Evolutionary conservation across 2,329 filamentous ascomycete species (phyloP), one percentile per base, ranked within the genome.

Genomic region (Annulohypoxylon truncatum): DNA sequence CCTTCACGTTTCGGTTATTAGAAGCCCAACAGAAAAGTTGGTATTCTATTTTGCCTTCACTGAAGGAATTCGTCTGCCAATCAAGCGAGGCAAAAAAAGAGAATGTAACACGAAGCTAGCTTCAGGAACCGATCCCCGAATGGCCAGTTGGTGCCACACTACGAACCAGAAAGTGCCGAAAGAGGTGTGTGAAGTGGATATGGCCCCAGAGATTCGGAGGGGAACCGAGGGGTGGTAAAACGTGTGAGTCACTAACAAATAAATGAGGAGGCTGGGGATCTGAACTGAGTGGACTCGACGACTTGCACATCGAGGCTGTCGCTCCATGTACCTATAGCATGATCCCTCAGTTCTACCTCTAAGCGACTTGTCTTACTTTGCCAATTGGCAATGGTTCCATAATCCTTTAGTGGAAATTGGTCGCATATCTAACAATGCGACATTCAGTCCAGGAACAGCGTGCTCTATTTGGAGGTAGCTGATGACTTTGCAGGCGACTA

Each of bases 191-290:
- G 24, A 20, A 31, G 58, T 67, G 58, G 51, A 55, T 57, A 50
- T 20, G 38, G 38, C 31, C 46, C 53, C 46, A 64, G 52, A 55
- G 40, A 52, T 40, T 47, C 50, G 24, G 28, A 46, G 29, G 44
- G 22, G 51, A 42, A 44, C 29, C 35, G 47, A 63, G 47, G 68
- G 66, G 70, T 47, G 54, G 26, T 59, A 35, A 26, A 48, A 72
- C 61, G 63, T 63, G 66, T 75, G 74, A 74, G 71, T 75, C 73
- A 76, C 68, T 48, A 57, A 54, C 8, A 56, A 20, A 72, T 53
- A 54, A 73, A 70, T 73, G 29, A 71, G 64, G 72, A 62, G 72
- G 69, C 44, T 72, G 65, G 72, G 69, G 31, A 61, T 61, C 28
- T 52, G 40, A 46, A 63, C 48, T 22, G 53, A 44, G 38, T 40